These are phyloP conservation scores for Solanum lycopersicoides DNA, from an alignment of 257 asterid species.

Conservation along the genomic window DNA sequence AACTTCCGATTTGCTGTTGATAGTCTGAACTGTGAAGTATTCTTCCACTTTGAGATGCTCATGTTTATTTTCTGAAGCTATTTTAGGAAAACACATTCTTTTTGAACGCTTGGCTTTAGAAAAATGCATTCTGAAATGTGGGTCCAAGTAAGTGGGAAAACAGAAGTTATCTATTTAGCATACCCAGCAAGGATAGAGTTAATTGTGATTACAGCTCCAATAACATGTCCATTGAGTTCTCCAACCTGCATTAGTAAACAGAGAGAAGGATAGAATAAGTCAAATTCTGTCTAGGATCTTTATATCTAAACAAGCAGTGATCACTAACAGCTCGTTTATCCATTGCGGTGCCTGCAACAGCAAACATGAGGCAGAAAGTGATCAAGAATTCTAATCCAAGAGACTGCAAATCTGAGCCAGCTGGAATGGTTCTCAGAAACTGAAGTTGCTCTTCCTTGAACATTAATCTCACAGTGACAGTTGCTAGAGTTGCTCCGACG, in stretches of 20 bases:
- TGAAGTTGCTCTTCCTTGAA: background rate
- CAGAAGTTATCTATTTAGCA: background rate
- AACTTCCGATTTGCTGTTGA: background rate
- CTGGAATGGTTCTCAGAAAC: background rate
- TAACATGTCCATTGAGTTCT: conserved; percentile 2
- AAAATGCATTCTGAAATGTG: background rate
- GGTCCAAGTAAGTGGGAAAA: background rate
- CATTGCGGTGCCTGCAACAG: background rate
- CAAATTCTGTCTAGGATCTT: background rate
- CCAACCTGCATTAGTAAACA: background rate
- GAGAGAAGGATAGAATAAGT: background rate
- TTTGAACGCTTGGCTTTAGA: background rate
- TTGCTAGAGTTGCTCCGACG: background rate
- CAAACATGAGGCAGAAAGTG: background rate
- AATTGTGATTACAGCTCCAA: conserved; percentile 12
- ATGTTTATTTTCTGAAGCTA: background rate
- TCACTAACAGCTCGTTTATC: background rate
- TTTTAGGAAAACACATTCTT: background rate
- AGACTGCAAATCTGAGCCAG: conserved; percentile 1
- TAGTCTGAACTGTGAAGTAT: background rate
- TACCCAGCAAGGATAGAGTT: conserved; percentile 24
- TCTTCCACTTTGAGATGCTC: background rate
- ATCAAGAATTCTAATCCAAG: background rate
- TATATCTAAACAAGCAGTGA: background rate
- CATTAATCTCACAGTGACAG: background rate